Percentiles rank a stretch among this genome's conserved stretches.
phyloP scores from a whole-genome alignment of 352 stramenopile species.

The Pythium sp. region DNA sequence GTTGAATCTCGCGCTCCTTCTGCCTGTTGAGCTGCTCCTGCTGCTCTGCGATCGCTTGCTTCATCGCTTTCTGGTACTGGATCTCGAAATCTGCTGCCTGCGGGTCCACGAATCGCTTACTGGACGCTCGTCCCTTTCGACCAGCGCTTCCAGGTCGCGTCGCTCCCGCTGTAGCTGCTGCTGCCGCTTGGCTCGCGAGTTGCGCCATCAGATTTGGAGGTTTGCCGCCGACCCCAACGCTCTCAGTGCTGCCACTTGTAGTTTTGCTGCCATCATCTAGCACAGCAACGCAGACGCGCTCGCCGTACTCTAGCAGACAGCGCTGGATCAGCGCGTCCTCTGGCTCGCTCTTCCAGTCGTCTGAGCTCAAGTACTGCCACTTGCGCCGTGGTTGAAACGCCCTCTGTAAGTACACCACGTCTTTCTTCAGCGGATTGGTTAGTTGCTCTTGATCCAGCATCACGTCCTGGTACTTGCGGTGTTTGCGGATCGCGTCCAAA shows the following conservation, averaged over 20 bases:
- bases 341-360: constrained; percentile 27
- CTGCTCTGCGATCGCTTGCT: constrained; percentile 53
- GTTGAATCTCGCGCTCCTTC: constrained; percentile 39
- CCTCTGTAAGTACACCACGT: constrained; percentile 40
- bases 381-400: constrained; percentile 37
- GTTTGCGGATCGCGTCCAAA: constrained; percentile 31
- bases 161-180: constrained; percentile 26
- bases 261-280: constrained; percentile 6
- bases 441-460: constrained; percentile 1
- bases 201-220: constrained; percentile 31
- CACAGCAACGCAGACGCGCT: constrained; percentile 32
- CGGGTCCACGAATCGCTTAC: constrained; percentile 17
- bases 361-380: constrained; percentile 36
- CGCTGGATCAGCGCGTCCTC: constrained; percentile 74
- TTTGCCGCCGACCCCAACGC: neutral
- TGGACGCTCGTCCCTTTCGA: neutral
- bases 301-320: constrained; percentile 82
- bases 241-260: neutral
- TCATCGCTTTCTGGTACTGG: constrained; percentile 55
- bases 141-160: neutral
- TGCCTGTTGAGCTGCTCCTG: constrained; percentile 36
- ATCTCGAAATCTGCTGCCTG: constrained; percentile 48
- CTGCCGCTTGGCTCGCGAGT: constrained; percentile 45
- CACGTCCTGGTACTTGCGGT: constrained; percentile 34
- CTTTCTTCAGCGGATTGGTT: constrained; percentile 28